Percentiles rank a stretch among this genome's conserved stretches.
Conservation (phyloP, 1,284 basidiomycete genomes). For the Irpex sp. region DNA sequence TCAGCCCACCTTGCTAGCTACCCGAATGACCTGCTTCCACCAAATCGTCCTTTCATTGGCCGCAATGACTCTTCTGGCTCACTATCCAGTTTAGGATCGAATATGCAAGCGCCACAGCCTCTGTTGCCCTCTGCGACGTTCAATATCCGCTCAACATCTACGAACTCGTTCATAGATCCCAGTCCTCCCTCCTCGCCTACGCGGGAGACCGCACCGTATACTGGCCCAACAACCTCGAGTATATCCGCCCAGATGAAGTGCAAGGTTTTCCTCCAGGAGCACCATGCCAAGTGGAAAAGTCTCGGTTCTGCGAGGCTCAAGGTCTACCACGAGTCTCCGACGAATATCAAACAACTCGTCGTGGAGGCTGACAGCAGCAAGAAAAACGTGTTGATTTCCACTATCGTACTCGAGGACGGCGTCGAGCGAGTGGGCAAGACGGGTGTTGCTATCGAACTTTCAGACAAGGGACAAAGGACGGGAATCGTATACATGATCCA, state of each 20-base stretch:
- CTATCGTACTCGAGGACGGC: slow-evolving; percentile 92
- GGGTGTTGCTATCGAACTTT: slow-evolving; percentile 94
- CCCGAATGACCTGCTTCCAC: slow-evolving; percentile 25
- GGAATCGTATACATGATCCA: slow-evolving; percentile 99
- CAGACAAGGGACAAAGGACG: slow-evolving; percentile 85
- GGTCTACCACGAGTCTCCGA: slow-evolving; percentile 79
- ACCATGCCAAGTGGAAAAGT: slow-evolving; percentile 96
- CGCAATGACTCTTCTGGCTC: slow-evolving; percentile 26
- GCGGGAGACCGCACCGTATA: slow-evolving; percentile 43
- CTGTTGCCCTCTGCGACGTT: slow-evolving; percentile 59
- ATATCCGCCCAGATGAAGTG: slow-evolving; percentile 96
- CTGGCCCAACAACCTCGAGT: slow-evolving; percentile 67
- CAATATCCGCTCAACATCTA: slow-evolving; percentile 45
- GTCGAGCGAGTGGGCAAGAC: slow-evolving; percentile 98
- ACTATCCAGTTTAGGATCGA: slow-evolving; percentile 26
- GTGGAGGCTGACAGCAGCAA: slow-evolving; percentile 84
- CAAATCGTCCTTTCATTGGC: slow-evolving; percentile 26
- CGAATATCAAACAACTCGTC: slow-evolving; percentile 92
- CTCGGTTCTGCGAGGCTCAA: slow-evolving; percentile 86
- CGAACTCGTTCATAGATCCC: slow-evolving; percentile 54
- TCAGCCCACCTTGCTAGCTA: slow-evolving; percentile 48
- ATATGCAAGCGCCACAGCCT: slow-evolving; percentile 40
- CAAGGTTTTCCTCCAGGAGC: slow-evolving; percentile 95
- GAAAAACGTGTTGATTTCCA: slow-evolving; percentile 82
- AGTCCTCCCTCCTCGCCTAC: slow-evolving; percentile 77